Evolutionary conservation across 2,329 filamentous ascomycete species (phyloP), one percentile per base, ranked within the genome.

Genomic region (Colletotrichum liaoningense): DNA sequence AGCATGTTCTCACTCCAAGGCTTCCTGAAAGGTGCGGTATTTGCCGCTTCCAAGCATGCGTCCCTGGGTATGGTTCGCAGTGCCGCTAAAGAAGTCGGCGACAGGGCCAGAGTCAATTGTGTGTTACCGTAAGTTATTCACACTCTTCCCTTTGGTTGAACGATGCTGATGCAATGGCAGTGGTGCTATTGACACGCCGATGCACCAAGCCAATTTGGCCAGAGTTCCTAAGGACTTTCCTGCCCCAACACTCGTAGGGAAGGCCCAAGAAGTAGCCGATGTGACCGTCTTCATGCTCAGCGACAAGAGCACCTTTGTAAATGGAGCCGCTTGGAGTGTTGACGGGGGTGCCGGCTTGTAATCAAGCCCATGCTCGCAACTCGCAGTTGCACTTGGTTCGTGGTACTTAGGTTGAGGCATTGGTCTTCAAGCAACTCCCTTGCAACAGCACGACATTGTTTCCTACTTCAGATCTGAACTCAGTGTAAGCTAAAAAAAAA

Each of bases 1-100:
- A 73, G 66, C 66, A 69, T 69, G 66, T 69, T 69, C 46, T 69
- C 70, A 7, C 56, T 65, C 2, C 66, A 73, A n/a, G 70, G 66
- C 4, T 73, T 69, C 11, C 19, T 56, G 19, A 73, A 62, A 24
- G 66, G 70, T 24, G 66, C 70, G 3, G 70, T 73, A 6, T 73
- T 65, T 49, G 66, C 70, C 4, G 66, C 30, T 3, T 73, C 70
- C 1, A 69, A 73, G 22, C 70, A 73, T 14, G 66, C 66, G 3
- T 69, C 69, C 2, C 9, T 72, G 28, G 59, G 59, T 2, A 72
- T 72, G 69, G 65, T 72, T 22, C 38, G 38, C n/a, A 72, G 65
- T 28, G 59, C 65, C 3, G 69, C 69, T 14, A 72, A 64, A 11
- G 69, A 72, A 54, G 65, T 72, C 2, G 69, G 38, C 1, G 64